Base-by-base conservation (phyloP, 345 rosid genomes). In the Gossypium australe region DNA sequence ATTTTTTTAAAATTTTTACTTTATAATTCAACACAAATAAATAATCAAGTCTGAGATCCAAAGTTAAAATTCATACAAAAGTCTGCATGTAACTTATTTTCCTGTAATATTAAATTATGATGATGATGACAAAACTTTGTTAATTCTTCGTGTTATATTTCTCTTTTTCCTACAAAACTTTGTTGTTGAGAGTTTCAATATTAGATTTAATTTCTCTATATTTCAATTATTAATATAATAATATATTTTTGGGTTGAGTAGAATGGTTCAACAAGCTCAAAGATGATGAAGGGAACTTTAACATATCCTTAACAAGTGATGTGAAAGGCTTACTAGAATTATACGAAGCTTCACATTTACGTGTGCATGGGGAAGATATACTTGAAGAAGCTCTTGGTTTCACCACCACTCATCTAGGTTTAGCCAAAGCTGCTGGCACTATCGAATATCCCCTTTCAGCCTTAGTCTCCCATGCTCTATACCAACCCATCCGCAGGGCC, bases 311-410 rank as follows among this genome's bases (percentile, higher is more conserved):
- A 1, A 38, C 17, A 2, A 43, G 29, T 0, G 71, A 85, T 9
- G 45, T 77, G 8, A 11, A 53, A 18, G 86, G 80, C 1, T 53
- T 85, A 38, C 17, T 85, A 22, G 62, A 79, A 41, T 56, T 85
- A 20, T 79, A 45, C 29, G 83, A 82, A 62, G 84, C 84, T 16
- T 55, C 83, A 24, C 57, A 66, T 53, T 12, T 80, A 4, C 34
- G 59, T 25, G 22, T 73, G 18, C 78, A 25, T 11, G 75, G 78
- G 3, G 87, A 81, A 16, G 25, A 41, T 6, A 58, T 69, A 17
- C 38, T 84, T 5, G 82, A 81, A 0, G 73, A 78, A 45, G 80
- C 79, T 14, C 63, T 73, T 1, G 1, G 48, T 2, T 84, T 78
- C 53, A 66, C 82, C 1, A 74, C 71, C 11, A 9, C 29, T 9